phyloP scores from a whole-genome alignment of 345 rosid genomes.

The Citrus australasica region DNA sequence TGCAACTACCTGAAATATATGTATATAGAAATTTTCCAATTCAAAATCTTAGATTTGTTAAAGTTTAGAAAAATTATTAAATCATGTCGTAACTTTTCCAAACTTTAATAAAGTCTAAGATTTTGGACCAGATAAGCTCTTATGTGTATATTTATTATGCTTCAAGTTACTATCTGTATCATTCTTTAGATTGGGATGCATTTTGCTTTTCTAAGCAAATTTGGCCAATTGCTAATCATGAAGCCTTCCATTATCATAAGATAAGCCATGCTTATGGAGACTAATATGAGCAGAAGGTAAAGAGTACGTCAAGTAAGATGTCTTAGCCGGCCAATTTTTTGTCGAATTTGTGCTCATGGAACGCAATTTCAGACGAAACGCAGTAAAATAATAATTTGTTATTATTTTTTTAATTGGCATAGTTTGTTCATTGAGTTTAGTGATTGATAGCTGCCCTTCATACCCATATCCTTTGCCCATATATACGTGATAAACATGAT shows the following conservation, averaged over 20 bases:
- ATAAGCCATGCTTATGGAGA: conserved; percentile 1
- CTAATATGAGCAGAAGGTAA: conserved; percentile 15
- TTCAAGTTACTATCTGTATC: not conserved
- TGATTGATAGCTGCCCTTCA: conserved; percentile 36
- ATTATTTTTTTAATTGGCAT: not conserved
- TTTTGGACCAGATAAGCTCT: too few species aligned
- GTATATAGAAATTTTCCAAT: not conserved
- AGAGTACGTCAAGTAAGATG: conserved; percentile 53
- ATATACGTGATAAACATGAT: not conserved
- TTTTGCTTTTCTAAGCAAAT: conserved; percentile 20
- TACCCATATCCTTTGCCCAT: conserved; percentile 22
- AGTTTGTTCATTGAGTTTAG: conserved; percentile 18
- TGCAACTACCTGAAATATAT: not conserved
- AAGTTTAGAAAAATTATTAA: too few species aligned
- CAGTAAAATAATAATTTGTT: not conserved
- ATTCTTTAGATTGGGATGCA: not conserved
- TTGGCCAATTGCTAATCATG: conserved; percentile 28
- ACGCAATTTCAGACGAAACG: conserved; percentile 33
- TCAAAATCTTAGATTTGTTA: too few species aligned
- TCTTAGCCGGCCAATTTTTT: conserved; percentile 64
- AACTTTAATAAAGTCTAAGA: too few species aligned
- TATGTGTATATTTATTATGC: not conserved
- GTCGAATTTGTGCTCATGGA: conserved; percentile 35
- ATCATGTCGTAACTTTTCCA: too few species aligned
- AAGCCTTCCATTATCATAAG: not conserved